A percentile compares a stretch with the other conserved stretches of the same genome.
These are phyloP conservation scores for Naganishia onofrii DNA, from an alignment of 768 basidiomycete genomes.

Conservation along the genomic window DNA sequence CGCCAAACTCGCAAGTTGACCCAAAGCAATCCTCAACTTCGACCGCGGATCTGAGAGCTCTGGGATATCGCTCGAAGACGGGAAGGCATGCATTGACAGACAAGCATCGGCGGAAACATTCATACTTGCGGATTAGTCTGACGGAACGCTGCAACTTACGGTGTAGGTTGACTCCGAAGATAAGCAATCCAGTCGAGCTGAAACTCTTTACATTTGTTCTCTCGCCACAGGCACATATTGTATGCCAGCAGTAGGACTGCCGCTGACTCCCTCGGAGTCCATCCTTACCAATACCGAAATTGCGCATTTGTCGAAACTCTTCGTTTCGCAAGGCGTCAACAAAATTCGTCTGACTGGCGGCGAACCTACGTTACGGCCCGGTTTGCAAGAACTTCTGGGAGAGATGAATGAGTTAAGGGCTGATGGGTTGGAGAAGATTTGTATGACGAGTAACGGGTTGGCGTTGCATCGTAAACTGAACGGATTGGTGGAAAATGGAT, in stretches of 20 bases:
- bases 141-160: slow-evolving; percentile 85
- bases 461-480: slow-evolving; percentile 67
- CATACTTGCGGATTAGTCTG: slow-evolving; percentile 82
- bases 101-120: slow-evolving; percentile 66
- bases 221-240: slow-evolving; percentile 72
- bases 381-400: slow-evolving; percentile 69
- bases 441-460: slow-evolving; percentile 82
- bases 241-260: slow-evolving; percentile 78
- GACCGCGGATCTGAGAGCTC: background rate
- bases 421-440: slow-evolving; percentile 69
- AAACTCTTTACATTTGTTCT: background rate
- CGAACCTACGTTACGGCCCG: slow-evolving; percentile 79
- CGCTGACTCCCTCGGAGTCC: slow-evolving; percentile 67
- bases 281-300: slow-evolving; percentile 75
- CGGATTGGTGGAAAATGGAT: slow-evolving; percentile 64
- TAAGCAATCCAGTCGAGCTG: slow-evolving; percentile 30
- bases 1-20: background rate
- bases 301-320: slow-evolving; percentile 68
- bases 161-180: slow-evolving; percentile 56
- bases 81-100: slow-evolving; percentile 58
- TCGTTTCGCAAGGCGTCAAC: slow-evolving; percentile 75
- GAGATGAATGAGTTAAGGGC: slow-evolving; percentile 59
- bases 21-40: background rate
- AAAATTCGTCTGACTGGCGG: slow-evolving; percentile 88
- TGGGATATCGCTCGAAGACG: background rate